Base-by-base conservation (phyloP, 2,329 filamentous ascomycete species). In the Aspergillus brunneoviolaceus region DNA sequence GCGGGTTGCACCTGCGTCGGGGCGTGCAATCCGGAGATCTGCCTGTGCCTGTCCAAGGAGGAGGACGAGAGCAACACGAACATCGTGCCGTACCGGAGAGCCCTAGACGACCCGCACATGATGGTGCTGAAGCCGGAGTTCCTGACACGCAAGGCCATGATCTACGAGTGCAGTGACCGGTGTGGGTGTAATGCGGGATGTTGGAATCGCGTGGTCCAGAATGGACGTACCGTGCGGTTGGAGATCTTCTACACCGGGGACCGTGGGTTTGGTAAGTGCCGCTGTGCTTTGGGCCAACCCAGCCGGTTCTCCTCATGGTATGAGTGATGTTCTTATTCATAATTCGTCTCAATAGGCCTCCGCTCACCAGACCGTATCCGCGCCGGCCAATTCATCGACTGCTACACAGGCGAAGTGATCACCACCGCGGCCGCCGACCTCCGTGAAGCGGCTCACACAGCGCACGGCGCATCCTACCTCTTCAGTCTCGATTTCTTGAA, bases 391-490 rank as follows among this genome's bases (percentile, higher is more conserved):
- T 81, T 79, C 51, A 79, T 81, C 53, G 78, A 80, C 54, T 67
- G 69, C 9, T 81, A 81, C 58, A 72, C 79, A 0, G 79, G 79
- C 2, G 79, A 81, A 58, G 74, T 81, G 0, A 72, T 81, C 5
- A 77, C 74, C 0, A 69, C 71, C 25, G 53, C 69, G 6, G 70
- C 71, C 21, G 72, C 79, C 7, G 71, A 75, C n/a, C 60, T 66
- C 5, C 76, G 79, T 5, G 79, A 80, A 60, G 69, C 69, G 1
- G 64, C 69, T 1, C 63, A 65, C 5, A 58, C 60, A 10, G 57
- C 71, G 2, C 61, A 72, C 27, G 60, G 66, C 1, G 68, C 74
- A 1, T 79, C 76, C 1, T 81, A 81, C 50, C 71, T 80, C 5
- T 80, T 80, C 61, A 67, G 67, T 2, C 67, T 81, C 0, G 79